phyloP scores from a whole-genome alignment of 2,329 filamentous ascomycete genomes.

The Scytalidium lignicola region DNA sequence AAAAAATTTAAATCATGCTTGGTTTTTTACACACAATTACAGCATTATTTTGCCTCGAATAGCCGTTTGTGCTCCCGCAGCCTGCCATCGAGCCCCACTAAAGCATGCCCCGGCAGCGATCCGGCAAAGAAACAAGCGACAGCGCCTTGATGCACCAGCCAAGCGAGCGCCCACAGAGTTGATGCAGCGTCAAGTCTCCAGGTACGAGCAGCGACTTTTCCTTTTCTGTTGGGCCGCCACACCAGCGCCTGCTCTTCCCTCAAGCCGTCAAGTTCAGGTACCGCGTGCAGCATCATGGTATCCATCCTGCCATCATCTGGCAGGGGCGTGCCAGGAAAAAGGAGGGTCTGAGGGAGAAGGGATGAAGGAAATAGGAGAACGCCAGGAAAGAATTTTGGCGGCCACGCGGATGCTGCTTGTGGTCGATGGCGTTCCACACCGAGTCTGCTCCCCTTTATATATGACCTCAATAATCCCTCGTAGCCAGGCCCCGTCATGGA shows the following conservation, averaged over 20 bases:
- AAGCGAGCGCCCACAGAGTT: too few species aligned
- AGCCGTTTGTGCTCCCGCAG: not conserved
- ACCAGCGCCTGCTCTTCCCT: too few species aligned
- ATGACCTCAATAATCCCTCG: not conserved
- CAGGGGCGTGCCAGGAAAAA: not conserved
- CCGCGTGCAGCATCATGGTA: not conserved
- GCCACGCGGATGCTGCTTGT: not conserved
- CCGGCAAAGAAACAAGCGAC: not conserved
- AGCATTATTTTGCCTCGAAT: not conserved
- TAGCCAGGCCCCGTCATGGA: not conserved
- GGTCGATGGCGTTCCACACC: not conserved
- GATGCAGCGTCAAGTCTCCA: too few species aligned
- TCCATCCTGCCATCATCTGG: not conserved
- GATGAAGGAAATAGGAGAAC: not conserved
- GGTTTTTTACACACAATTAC: not conserved
- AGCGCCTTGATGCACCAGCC: not conserved
- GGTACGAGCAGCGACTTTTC: too few species aligned
- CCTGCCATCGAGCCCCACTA: not conserved
- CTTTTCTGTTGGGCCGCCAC: too few species aligned
- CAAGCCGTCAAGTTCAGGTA: not conserved
- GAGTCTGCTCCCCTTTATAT: not conserved
- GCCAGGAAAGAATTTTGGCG: not conserved
- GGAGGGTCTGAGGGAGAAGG: not conserved
- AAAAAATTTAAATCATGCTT: not conserved
- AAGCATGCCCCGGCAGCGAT: not conserved